These are phyloP conservation scores for Vigna mungo DNA, from an alignment of 306 rosid genomes.

Conservation along the genomic window DNA sequence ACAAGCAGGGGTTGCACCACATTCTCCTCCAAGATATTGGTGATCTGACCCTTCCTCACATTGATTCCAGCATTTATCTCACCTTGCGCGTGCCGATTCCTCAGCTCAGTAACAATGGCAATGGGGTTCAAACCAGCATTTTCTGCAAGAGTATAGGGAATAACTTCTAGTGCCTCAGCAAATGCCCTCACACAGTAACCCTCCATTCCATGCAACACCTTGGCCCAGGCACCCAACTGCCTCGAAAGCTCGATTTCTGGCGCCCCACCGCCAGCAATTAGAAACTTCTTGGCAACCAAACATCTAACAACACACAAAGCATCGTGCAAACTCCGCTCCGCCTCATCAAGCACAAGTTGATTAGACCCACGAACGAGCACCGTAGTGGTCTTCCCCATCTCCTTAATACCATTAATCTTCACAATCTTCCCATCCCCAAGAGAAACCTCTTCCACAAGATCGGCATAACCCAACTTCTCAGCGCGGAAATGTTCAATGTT, in stretches of 20 bases:
- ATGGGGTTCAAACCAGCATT: conserved; percentile 97
- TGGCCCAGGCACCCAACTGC: conserved; percentile 99
- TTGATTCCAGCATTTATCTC: conserved; percentile 95
- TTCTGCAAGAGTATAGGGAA: conserved; percentile 94
- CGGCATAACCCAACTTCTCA: conserved; percentile 92
- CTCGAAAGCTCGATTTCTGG: conserved; percentile 96
- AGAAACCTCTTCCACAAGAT: conserved; percentile 88
- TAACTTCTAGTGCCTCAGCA: conserved; percentile 98
- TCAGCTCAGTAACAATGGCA: conserved; percentile 92
- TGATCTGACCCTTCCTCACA: conserved; percentile 99
- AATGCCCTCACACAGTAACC: conserved; percentile 87
- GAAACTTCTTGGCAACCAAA: conserved; percentile 84
- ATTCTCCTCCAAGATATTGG: conserved; percentile 98
- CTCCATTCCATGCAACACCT: conserved; percentile 98
- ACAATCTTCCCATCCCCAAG: conserved; percentile 97
- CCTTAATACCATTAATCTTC: conserved; percentile 88
- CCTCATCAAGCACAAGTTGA: conserved; percentile 86
- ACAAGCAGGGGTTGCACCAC: conserved; percentile 99
- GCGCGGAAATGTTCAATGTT: conserved; percentile 89
- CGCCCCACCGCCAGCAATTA: conserved; percentile 98
- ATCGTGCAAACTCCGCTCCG: conserved; percentile 94
- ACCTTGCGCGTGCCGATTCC: conserved; percentile 95
- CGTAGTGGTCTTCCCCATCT: conserved; percentile 90
- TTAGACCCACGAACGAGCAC: conserved; percentile 95
- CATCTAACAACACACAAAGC: conserved; percentile 98